Percentiles rank a stretch among this genome's conserved stretches.
phyloP scores from a whole-genome alignment of 805 yeast genomes.

The Vanderwaltozyma verrucispora region DNA sequence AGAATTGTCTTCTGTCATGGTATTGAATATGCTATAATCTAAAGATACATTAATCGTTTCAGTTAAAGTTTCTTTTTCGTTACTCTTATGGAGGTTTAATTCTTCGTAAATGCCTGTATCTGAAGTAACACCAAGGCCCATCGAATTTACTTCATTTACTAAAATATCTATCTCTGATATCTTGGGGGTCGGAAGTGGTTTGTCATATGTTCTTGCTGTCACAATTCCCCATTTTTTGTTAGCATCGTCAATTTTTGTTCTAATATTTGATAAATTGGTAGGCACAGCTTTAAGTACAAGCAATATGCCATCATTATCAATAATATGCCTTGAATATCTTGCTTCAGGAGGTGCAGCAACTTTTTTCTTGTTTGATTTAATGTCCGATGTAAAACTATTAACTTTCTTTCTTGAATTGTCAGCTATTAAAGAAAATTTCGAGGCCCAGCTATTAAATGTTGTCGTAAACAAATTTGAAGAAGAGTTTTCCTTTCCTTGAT shows the following conservation, averaged over 20 bases:
- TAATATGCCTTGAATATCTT: constrained; percentile 6
- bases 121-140: not conserved
- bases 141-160: constrained; percentile 1
- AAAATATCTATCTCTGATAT: not conserved
- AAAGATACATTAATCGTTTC: too few relatives aligned
- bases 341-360: constrained; percentile 6
- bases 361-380: not conserved
- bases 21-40: too few relatives aligned
- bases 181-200: constrained; percentile 13
- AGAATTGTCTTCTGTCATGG: too few relatives aligned
- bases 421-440: too few relatives aligned
- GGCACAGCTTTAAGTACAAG: constrained; percentile 5
- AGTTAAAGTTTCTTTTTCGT: too few relatives aligned
- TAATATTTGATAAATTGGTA: constrained; percentile 6
- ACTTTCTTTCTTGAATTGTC: too few relatives aligned
- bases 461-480: too few relatives aligned
- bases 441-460: too few relatives aligned
- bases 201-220: constrained; percentile 13
- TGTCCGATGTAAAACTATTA: too few relatives aligned
- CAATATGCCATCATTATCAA: not conserved
- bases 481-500: too few relatives aligned
- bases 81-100: too few relatives aligned
- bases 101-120: too few relatives aligned
- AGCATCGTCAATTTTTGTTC: constrained; percentile 12
- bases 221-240: constrained; percentile 18